Evolutionary conservation across 1,139 yeast genomes (phyloP).

Genomic region (Geotrichum siamense): DNA sequence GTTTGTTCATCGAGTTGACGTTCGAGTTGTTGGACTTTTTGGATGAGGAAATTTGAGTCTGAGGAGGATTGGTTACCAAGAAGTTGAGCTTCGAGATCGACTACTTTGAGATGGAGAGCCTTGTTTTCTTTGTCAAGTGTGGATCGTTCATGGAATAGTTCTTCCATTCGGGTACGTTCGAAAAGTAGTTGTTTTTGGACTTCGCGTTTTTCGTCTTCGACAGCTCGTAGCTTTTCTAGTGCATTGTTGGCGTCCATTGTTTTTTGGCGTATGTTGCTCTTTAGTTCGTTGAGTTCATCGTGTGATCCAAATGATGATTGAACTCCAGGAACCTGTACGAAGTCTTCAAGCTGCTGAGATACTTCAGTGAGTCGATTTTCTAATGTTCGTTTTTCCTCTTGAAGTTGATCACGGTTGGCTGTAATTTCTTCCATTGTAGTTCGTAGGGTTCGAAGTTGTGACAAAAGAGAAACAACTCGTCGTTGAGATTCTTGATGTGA

Average conservation of each 20-base stretch:
- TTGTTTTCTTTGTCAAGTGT: constrained; percentile 31
- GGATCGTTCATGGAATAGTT: constrained; percentile 23
- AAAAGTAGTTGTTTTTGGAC: constrained; percentile 23
- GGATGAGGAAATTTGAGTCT: constrained; percentile 24
- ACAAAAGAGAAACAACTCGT: constrained; percentile 31
- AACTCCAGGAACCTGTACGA: constrained; percentile 22
- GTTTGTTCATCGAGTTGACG: constrained; percentile 35
- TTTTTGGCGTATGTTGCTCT: constrained; percentile 22
- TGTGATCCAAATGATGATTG: constrained; percentile 10
- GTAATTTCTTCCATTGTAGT: constrained; percentile 35
- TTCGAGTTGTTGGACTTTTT: constrained; percentile 35
- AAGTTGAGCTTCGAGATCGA: constrained; percentile 33
- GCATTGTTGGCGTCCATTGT: constrained; percentile 22
- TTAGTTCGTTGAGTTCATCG: constrained; percentile 22
- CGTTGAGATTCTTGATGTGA: constrained; percentile 37
- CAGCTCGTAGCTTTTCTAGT: constrained; percentile 11
- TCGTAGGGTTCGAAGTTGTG: constrained; percentile 33
- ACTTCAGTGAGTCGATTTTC: constrained; percentile 33
- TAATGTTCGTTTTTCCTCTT: constrained; percentile 34
- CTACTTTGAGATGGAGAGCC: constrained; percentile 28
- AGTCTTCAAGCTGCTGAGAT: constrained; percentile 28
- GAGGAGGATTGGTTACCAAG: constrained; percentile 23
- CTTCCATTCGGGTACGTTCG: constrained; percentile 28
- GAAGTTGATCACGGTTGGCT: constrained; percentile 34
- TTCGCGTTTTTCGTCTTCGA: constrained; percentile 16